These are phyloP conservation scores for Isoetes taiwanensis DNA, from an alignment of 75 land plant genomes.

Conservation along the genomic window DNA sequence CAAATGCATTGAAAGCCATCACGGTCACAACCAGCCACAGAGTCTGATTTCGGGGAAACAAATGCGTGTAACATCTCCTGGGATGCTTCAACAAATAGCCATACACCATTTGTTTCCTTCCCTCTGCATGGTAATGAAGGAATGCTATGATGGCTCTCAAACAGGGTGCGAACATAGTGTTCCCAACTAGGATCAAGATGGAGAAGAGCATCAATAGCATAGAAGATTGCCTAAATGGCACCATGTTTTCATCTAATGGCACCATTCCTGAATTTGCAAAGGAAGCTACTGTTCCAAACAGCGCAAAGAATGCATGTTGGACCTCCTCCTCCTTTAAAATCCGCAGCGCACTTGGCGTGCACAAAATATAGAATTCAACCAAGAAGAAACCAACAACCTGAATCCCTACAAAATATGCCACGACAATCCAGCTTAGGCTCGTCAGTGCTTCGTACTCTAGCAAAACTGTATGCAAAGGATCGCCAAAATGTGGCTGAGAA, in stretches of 20 bases:
- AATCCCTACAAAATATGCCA: neutral
- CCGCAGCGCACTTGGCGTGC: neutral
- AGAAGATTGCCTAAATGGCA: neutral
- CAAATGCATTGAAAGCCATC: constrained; percentile 5
- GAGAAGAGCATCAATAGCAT: neutral
- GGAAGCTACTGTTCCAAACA: neutral
- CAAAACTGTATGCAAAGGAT: neutral
- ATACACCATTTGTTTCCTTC: neutral
- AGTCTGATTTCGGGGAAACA: constrained; percentile 1
- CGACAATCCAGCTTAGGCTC: neutral
- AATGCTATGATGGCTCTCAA: neutral
- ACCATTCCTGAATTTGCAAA: neutral
- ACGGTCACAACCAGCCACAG: constrained; percentile 4
- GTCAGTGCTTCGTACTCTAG: neutral
- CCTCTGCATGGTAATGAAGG: neutral
- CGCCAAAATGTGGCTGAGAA: neutral
- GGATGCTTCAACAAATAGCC: constrained; percentile 1
- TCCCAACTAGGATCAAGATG: neutral
- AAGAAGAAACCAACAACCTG: neutral
- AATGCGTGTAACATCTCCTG: neutral
- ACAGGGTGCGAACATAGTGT: neutral
- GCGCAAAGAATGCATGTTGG: neutral
- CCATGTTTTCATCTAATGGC: neutral
- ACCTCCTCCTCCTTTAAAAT: neutral
- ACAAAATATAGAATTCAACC: neutral